Evolutionary conservation across 345 rosid genomes (phyloP).

Genomic region (Eutrema japonicum): DNA sequence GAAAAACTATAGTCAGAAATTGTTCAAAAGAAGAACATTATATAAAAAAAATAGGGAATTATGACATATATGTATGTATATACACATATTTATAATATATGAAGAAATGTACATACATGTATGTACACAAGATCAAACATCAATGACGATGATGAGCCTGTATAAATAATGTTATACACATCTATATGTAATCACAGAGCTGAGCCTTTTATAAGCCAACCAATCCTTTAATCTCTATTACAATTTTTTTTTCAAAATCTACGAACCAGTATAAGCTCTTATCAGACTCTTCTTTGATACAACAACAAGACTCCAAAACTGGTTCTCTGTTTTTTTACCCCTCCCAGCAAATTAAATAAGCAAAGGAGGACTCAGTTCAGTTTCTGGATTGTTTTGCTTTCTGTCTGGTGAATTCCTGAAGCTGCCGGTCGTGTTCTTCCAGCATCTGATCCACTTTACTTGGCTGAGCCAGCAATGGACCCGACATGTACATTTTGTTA

Average conservation of each 20-base stretch:
- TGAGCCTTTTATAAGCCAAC: conserved; percentile 35
- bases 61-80: neutral
- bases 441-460: conserved; percentile 86
- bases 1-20: neutral
- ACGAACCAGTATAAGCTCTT: conserved; percentile 33
- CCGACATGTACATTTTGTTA: conserved; percentile 84
- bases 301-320: conserved; percentile 17
- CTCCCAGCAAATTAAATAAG: neutral
- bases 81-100: conserved; percentile 37
- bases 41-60: no score
- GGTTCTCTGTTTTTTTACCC: conserved; percentile 16
- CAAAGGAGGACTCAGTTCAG: conserved; percentile 18
- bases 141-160: conserved; percentile 3
- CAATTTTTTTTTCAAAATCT: conserved; percentile 20
- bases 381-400: conserved; percentile 40
- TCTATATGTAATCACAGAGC: conserved; percentile 30
- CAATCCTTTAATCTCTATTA: conserved; percentile 30
- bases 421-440: conserved; percentile 78
- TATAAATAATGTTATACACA: conserved; percentile 35
- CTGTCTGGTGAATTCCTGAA: conserved; percentile 67
- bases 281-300: conserved; percentile 31
- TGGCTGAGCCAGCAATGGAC: conserved; percentile 76
- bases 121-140: conserved; percentile 23
- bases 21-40: no score
- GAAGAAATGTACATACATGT: conserved; percentile 31